Evolutionary conservation across 441 rosid genomes (phyloP), one percentile per base, ranked within the genome.

Genomic region (Erodium texanum): DNA sequence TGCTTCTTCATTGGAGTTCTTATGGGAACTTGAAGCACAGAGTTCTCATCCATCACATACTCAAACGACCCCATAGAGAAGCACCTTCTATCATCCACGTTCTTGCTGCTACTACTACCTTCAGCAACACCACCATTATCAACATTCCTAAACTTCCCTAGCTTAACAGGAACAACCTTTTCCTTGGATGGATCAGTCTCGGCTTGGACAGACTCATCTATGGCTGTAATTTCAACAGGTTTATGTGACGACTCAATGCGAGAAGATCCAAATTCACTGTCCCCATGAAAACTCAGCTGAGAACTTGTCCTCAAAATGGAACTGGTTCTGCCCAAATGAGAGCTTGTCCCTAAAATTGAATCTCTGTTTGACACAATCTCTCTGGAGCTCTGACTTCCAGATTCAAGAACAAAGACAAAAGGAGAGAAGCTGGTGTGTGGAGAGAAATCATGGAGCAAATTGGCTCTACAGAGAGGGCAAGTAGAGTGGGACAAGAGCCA

Each of bases 401-500:
- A 94, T 77, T 94, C 99, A 22, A 91, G 97, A 71, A 91, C 84
- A 66, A 87, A 84, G 73, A 91, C 91, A 66, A 84, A 27, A 32
- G 97, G 90, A 5, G 96, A 81, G 64, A 80, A 69, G 56, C 73
- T 78, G 20, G 70, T 77, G 66, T 75, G 83, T 48, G 86, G 80
- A 24, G 92, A 77, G 80, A 85, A 79, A 73, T 86, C 96, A 19
- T 85, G 82, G 74, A 91, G 81, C 79, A 94, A 77, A 66, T 81
- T 71, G 20, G 84, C 86, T 81, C 97, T 81, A 66, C 97, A 94
- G 24, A 89, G 77, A 50, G 99, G 99, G 82, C 99, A 94, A 70
- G 97, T 94, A 5, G 99, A 94, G 82, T 93, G 97, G 77, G 96
- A 93, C 84, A 93, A 76, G 59, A 93, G 90, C 99, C 99, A 93